Conservation (phyloP, 2,329 filamentous ascomycete species). For the Berkeleyomyces basicola region DNA sequence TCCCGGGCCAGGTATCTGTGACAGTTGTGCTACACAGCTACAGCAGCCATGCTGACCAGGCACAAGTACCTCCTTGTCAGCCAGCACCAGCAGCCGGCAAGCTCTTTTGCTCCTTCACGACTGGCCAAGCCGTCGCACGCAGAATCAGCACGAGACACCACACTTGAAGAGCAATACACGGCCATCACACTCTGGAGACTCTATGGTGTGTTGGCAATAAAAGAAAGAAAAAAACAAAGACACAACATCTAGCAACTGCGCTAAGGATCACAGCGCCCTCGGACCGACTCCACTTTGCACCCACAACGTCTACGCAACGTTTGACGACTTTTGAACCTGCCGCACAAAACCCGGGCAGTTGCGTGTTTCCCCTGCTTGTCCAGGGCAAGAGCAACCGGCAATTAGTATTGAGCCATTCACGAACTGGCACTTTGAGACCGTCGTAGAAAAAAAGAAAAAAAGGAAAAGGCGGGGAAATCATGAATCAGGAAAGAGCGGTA, state of each 20-base stretch:
- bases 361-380: not conserved
- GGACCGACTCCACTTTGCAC: slow-evolving; percentile 1
- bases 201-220: not conserved
- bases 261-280: not conserved
- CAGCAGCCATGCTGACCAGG: not conserved
- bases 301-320: not conserved
- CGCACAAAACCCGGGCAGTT: not conserved
- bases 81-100: not conserved
- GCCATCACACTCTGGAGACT: too few species aligned
- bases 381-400: not conserved
- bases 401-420: not conserved
- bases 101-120: not conserved
- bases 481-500: too few species aligned
- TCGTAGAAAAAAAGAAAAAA: not conserved
- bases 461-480: not conserved
- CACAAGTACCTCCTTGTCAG: not conserved
- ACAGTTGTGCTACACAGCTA: not conserved
- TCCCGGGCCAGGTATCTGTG: not conserved
- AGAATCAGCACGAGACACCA: not conserved
- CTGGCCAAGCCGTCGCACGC: not conserved
- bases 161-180: too few species aligned
- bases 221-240: not conserved
- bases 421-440: not conserved
- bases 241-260: not conserved
- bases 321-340: not conserved